Conservation (phyloP, 345 rosid species). For the Trapa bicornis region DNA sequence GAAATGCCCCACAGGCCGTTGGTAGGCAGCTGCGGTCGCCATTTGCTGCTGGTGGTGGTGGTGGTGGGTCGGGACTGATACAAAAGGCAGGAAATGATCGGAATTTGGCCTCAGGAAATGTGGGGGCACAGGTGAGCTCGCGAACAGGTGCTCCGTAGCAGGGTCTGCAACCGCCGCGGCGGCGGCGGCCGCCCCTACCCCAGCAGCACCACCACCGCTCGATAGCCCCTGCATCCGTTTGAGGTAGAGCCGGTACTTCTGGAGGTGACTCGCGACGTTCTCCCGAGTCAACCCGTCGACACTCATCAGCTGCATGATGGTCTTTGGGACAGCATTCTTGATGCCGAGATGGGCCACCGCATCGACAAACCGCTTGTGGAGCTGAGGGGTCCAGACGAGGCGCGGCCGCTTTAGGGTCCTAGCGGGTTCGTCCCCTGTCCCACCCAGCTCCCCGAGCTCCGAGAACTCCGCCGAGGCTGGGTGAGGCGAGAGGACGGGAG, state of each 20-base stretch:
- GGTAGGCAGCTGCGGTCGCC: slow-evolving; percentile 44
- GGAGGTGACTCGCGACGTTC: slow-evolving; percentile 85
- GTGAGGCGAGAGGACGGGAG: slow-evolving; percentile 24
- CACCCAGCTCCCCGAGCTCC: slow-evolving; percentile 44
- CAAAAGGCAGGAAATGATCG: slow-evolving; percentile 68
- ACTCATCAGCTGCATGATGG: no score
- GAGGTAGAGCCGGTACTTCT: slow-evolving; percentile 67
- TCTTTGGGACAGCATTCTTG: slow-evolving; percentile 40
- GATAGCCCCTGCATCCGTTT: slow-evolving; percentile 84
- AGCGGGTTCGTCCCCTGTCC: slow-evolving; percentile 59
- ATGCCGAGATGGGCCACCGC: slow-evolving; percentile 90
- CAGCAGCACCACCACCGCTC: slow-evolving; percentile 35
- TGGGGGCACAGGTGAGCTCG: slow-evolving; percentile 91
- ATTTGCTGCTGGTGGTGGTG: slow-evolving; percentile 24
- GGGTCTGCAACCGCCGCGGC: slow-evolving; percentile 40
- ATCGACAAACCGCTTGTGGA: slow-evolving; percentile 79
- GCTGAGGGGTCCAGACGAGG: slow-evolving; percentile 93
- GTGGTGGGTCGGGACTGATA: slow-evolving; percentile 52
- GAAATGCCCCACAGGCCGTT: slow-evolving; percentile 59
- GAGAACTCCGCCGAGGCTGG: slow-evolving; percentile 52
- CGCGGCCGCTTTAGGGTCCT: slow-evolving; percentile 78
- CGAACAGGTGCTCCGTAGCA: slow-evolving; percentile 79
- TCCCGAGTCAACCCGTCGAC: slow-evolving; percentile 68
- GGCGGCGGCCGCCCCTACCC: slow-evolving; percentile 27
- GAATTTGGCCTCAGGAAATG: slow-evolving; percentile 69